Evolutionary conservation across 306 rosid species (phyloP), one percentile per base, ranked within the genome.

Genomic region (Rubus idaeus): DNA sequence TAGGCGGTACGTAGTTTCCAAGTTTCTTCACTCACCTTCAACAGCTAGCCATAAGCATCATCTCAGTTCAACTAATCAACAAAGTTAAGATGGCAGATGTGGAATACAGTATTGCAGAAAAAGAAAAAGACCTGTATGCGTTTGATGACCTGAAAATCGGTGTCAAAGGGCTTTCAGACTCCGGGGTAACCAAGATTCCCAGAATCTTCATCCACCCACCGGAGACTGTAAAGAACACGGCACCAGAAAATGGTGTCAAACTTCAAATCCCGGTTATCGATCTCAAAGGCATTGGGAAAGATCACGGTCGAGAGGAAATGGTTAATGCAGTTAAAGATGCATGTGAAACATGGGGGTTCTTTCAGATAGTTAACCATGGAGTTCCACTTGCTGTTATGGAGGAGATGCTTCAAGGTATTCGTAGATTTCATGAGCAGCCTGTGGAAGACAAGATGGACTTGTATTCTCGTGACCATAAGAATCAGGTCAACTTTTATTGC

Each of bases 311-410:
- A 6, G 11, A 64, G 18, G 75, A 79, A 17, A 75, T 82, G 9
- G 82, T 85, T 0, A 77, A 73, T 0, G 84, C 83, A 10, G 51
- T 91, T 4, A 83, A 85, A 5, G 37, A 2, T 0, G 93, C 96
- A 3, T 86, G 88, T 23, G 80, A 88, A 56, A 88, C 80, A 60
- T 90, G 97, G 97, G 96, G 96, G 0, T 82, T 93, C 83, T 93
- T 91, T 56, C 96, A 91, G 68, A 88, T 93, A 89, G 75, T 87
- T 3, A 91, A 93, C 46, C 96, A 91, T 79, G 90, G 94, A 26
- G 82, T 91, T 26, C 91, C 96, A 4, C n/a, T 10, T 50, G 80
- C 21, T 0, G 52, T 79, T 4, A 76, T 87, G 53, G 82, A 71
- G 63, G 68, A 78, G 2, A 76, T 83, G 57, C 14, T 87, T 4